Conservation (phyloP, 2,329 filamentous ascomycete genomes). For the Elsinoe ampelina region DNA sequence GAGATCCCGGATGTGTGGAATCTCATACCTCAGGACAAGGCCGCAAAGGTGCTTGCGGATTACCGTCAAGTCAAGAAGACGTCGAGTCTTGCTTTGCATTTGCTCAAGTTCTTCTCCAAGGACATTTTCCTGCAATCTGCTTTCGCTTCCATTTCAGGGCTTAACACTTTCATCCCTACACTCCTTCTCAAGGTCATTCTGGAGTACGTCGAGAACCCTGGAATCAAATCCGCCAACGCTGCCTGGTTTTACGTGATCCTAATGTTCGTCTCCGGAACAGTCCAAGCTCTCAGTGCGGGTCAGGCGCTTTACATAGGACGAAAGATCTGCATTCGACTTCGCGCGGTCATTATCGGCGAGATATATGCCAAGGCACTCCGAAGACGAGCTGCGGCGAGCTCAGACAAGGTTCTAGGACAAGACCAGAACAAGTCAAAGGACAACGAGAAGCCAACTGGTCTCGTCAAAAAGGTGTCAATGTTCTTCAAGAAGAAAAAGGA, state of each 20-base stretch:
- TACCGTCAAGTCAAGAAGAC: conserved; percentile 84
- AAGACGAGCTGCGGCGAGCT: conserved; percentile 69
- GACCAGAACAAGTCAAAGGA: conserved; percentile 32
- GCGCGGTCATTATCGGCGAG: conserved; percentile 92
- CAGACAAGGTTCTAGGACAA: conserved; percentile 61
- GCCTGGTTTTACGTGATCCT: conserved; percentile 94
- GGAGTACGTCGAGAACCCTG: conserved; percentile 82
- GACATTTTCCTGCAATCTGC: conserved; percentile 65
- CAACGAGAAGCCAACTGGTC: background rate
- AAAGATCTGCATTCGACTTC: conserved; percentile 84
- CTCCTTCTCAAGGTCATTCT: conserved; percentile 83
- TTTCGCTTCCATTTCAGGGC: conserved; percentile 69
- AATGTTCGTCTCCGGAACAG: conserved; percentile 70
- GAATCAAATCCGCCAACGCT: conserved; percentile 67
- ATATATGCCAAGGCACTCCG: conserved; percentile 94
- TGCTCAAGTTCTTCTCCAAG: conserved; percentile 75
- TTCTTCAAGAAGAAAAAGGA: conserved; percentile 40
- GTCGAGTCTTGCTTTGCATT: conserved; percentile 64
- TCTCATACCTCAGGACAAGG: conserved; percentile 77
- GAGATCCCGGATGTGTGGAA: conserved; percentile 90
- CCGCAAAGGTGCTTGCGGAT: conserved; percentile 64
- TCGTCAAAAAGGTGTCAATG: conserved; percentile 5
- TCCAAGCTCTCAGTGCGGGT: conserved; percentile 74
- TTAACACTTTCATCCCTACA: conserved; percentile 87
- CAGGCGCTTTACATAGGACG: conserved; percentile 88